A percentile compares a stretch with the other conserved stretches of the same genome.
Conservation (phyloP, 2,329 filamentous ascomycete species). For the Verticillium longisporum region DNA sequence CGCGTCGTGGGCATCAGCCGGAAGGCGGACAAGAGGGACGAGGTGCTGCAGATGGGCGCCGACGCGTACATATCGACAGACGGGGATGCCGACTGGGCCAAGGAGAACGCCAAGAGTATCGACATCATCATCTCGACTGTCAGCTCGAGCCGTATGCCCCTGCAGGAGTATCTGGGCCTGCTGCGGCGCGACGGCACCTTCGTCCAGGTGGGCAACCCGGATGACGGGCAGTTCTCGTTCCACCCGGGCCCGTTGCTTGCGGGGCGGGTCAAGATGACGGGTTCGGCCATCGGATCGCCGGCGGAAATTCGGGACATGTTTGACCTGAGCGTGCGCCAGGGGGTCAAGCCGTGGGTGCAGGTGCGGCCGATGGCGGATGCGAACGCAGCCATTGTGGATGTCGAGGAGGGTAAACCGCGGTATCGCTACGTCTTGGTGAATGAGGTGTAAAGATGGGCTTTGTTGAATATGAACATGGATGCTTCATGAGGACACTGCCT, state of each 20-base stretch:
- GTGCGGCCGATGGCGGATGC: slow-evolving; percentile 46
- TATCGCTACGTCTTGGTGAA: slow-evolving; percentile 41
- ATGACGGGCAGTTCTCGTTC: slow-evolving; percentile 22
- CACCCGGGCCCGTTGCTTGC: slow-evolving; percentile 48
- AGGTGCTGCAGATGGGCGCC: slow-evolving; percentile 51
- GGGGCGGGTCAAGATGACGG: slow-evolving; percentile 45
- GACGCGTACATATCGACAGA: slow-evolving; percentile 37
- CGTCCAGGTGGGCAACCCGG: slow-evolving; percentile 55
- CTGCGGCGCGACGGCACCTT: slow-evolving; percentile 49
- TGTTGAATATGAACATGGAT: neutral
- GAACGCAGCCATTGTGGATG: slow-evolving; percentile 47
- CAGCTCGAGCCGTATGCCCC: slow-evolving; percentile 32
- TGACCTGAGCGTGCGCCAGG: slow-evolving; percentile 47
- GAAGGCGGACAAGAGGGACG: slow-evolving; percentile 41
- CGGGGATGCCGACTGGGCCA: slow-evolving; percentile 48
- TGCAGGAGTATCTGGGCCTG: slow-evolving; percentile 53
- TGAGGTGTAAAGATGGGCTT: slow-evolving; percentile 14
- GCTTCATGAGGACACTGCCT: no score
- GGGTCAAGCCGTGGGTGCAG: slow-evolving; percentile 50
- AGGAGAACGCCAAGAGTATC: slow-evolving; percentile 40
- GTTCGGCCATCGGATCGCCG: slow-evolving; percentile 40
- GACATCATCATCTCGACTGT: slow-evolving; percentile 56
- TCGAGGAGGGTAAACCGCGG: slow-evolving; percentile 44
- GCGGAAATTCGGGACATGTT: slow-evolving; percentile 54
- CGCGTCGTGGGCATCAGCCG: slow-evolving; percentile 54